Evolutionary conservation across 345 rosid genomes (phyloP).

Genomic region (Citrus maxima): DNA sequence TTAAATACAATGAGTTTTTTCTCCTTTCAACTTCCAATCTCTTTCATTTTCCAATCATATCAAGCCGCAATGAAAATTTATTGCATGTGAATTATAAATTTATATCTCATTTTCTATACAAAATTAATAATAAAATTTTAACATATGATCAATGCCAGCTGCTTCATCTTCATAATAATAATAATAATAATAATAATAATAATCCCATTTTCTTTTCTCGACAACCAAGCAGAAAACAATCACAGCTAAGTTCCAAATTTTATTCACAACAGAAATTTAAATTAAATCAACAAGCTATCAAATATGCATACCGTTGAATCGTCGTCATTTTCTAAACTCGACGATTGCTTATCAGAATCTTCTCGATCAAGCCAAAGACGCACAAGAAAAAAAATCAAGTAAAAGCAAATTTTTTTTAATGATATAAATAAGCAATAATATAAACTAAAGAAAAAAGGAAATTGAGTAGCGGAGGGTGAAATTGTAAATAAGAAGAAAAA

Average conservation of each 20-base stretch:
- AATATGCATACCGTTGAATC: slow-evolving; percentile 46
- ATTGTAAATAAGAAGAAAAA: slow-evolving; percentile 3
- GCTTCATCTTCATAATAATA: not conserved
- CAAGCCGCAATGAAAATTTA: not conserved
- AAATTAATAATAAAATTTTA: not conserved
- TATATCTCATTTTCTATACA: not conserved
- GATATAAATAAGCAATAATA: not conserved
- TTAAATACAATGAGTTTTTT: too few relatives aligned
- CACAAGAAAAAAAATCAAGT: not conserved
- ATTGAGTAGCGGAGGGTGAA: slow-evolving; percentile 6
- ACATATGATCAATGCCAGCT: not conserved
- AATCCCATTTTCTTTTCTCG: not conserved
- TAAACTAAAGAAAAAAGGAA: not conserved
- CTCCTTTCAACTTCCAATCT: not conserved
- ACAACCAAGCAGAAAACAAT: slow-evolving; percentile 16
- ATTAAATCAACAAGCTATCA: not conserved
- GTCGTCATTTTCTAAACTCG: slow-evolving; percentile 28
- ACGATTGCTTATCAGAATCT: slow-evolving; percentile 54
- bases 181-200: not conserved
- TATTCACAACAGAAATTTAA: not conserved
- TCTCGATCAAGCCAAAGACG: slow-evolving; percentile 16
- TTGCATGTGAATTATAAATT: not conserved
- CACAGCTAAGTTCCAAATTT: not conserved
- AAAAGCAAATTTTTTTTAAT: not conserved
- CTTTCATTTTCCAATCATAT: not conserved